Evolutionary conservation across 2,329 filamentous ascomycete genomes (phyloP), one percentile per base, ranked within the genome.

Genomic region (Cercospora zeina): DNA sequence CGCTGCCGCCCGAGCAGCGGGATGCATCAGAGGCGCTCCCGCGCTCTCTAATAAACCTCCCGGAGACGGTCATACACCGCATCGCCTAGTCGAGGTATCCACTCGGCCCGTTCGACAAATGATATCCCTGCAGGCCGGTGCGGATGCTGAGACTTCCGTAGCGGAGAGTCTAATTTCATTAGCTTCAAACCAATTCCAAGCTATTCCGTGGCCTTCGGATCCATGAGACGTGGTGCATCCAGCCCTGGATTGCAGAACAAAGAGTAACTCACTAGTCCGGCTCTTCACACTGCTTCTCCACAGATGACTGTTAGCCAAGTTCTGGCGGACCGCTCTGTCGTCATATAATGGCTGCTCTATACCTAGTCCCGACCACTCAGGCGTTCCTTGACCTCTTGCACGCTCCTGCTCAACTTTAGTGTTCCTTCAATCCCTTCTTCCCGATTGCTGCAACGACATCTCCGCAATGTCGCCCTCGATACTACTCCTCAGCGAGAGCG

Each of bases 401-500:
- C 24, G 49, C 42, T 11, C 42, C 39, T 58, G 24, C 10, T 16
- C 34, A 11, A 30, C 54, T 13, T 47, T 49, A 24, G 42, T 50
- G 42, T 58, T 57, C 53, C 13, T 55, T 54, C 39, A 16, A 24
- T 56, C 36, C 31, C 30, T 49, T 49, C 34, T 47, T 49, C 8
- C 39, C n/a, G 27, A 47, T 45, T 58, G 34, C 36, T 47, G 24
- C 39, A 24, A 58, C 16, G 14, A 34, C 42, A 50, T 33, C 11
- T 34, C 55, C 42, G 31, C 50, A 24, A 68, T 68, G 66, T 64
- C 66, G 34, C 64, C 67, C 19, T 65, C 65, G 1, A 55, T 65
- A 14, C 57, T 66, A 9, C 19, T 70, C 7, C 37, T 68, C 60
- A 70, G 71, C 58, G 67, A 72, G 49, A 66, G 69, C 34, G 69